These are phyloP conservation scores for Corylus heterophylla DNA, from an alignment of 306 rosid genomes.

Conservation along the genomic window DNA sequence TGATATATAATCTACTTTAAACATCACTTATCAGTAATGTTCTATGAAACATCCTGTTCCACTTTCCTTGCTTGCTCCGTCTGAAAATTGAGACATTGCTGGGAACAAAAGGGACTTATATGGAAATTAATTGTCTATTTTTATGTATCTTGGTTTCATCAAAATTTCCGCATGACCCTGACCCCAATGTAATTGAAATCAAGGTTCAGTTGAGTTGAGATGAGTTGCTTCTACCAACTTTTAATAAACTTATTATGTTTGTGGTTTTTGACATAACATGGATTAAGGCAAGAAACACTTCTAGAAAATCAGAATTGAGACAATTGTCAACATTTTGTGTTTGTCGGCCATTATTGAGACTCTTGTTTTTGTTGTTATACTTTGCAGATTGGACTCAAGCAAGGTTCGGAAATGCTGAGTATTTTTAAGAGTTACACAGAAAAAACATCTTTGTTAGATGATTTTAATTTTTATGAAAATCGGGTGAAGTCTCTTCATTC, in stretches of 20 bases:
- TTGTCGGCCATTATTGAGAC: conserved; percentile 1
- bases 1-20: neutral
- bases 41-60: neutral
- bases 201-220: neutral
- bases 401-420: conserved; percentile 72
- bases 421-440: conserved; percentile 62
- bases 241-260: neutral
- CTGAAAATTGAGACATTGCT: neutral
- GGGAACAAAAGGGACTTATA: neutral
- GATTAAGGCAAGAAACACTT: neutral
- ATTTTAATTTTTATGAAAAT: conserved; percentile 64
- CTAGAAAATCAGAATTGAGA: neutral
- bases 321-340: neutral
- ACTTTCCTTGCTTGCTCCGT: neutral
- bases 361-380: neutral
- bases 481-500: conserved; percentile 50
- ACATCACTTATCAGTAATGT: neutral
- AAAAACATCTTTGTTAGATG: conserved; percentile 64
- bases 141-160: neutral
- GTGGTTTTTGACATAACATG: neutral
- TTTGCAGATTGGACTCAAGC: conserved; percentile 68
- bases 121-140: neutral
- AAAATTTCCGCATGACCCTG: neutral
- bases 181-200: neutral
- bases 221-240: neutral